Conservation (phyloP, 371 early-diverging fungal genomes). For the Phascolomyces articulosus region DNA sequence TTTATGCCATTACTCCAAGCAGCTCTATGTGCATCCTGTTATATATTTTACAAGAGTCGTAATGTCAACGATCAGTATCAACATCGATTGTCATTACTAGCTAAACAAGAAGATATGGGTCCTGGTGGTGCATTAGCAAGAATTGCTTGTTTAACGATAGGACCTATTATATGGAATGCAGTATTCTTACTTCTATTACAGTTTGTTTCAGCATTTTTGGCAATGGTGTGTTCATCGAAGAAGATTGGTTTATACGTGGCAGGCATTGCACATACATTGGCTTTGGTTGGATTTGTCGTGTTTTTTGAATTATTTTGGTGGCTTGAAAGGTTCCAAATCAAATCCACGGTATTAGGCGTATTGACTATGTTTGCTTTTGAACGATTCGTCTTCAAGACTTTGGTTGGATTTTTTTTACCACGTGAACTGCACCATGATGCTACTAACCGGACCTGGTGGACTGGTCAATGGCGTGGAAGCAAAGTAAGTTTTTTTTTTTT, state of each 20-base stretch:
- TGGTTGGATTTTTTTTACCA: constrained; percentile 73
- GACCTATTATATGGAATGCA: constrained; percentile 75
- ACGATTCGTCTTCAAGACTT: constrained; percentile 69
- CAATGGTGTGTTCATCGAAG: constrained; percentile 51
- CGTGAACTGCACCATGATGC: constrained; percentile 81
- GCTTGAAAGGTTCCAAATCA: constrained; percentile 64
- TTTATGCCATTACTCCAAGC: constrained; percentile 76
- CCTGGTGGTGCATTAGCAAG: constrained; percentile 49
- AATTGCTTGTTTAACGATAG: constrained; percentile 61
- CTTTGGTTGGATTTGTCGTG: constrained; percentile 62
- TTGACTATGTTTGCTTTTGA: constrained; percentile 69
- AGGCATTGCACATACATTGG: constrained; percentile 61
- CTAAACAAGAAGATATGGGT: constrained; percentile 17
- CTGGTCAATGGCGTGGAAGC: constrained; percentile 74
- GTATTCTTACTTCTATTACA: constrained; percentile 68
- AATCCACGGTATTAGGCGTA: constrained; percentile 68
- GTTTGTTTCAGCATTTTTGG: constrained; percentile 66
- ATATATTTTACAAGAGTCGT: constrained; percentile 60
- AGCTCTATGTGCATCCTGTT: constrained; percentile 59
- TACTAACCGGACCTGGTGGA: constrained; percentile 91
- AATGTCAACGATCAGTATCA: constrained; percentile 26
- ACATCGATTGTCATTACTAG: no score
- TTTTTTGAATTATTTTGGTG: constrained; percentile 72
- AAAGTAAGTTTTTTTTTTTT: constrained; percentile 29
- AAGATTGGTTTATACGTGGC: constrained; percentile 73